Base-by-base conservation (phyloP, 2,329 filamentous ascomycete species). In the Aspergillus aculeatinus region DNA sequence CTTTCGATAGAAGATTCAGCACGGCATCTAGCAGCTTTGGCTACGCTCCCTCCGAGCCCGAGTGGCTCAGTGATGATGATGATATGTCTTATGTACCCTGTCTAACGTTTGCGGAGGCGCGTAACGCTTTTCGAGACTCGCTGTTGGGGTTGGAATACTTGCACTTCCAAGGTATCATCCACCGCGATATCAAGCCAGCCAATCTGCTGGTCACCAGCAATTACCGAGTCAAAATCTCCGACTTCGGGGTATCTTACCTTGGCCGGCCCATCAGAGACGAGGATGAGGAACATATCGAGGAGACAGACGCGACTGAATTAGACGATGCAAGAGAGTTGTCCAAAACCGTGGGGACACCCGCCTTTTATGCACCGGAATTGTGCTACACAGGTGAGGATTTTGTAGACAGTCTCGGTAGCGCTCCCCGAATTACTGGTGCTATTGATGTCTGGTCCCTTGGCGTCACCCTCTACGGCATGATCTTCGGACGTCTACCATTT, bases 381-480 rank as follows among this genome's bases (percentile, higher is more conserved):
- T 99, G 95, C 78, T 95, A 93, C 73, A 96, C 91, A 1, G 92
- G 95, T 63, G 77, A 87, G 25, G 88, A 87, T 63, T 81, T 80
- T 57, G 74, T 77, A 51, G 70, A 76, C 69, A 75, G 77, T 68
- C 87, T 83, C 70, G 89, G 84, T 69, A 71, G 69, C 7, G 66
- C 75, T 1, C 92, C 84, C 65, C 94, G 83, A 78, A 88, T 99
- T 47, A 96, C 92, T 4, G 91, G 92, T 68, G 91, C 96, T 68
- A 96, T 99, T 67, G 95, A 99, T 71, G 89, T 99, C 16, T 99
- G 95, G 95, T 96, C 95, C 11, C 82, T 99, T 23, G 95, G 95
- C 23, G 92, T 99, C 21, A 99, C 95, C 0, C 84, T 99, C 2
- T 99, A 97, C 77, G 96, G 94, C 71, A 87, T 99, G 74, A 87